Evolutionary conservation across 2,329 filamentous ascomycete species (phyloP).

Genomic region (Aureobasidium melanogenum): DNA sequence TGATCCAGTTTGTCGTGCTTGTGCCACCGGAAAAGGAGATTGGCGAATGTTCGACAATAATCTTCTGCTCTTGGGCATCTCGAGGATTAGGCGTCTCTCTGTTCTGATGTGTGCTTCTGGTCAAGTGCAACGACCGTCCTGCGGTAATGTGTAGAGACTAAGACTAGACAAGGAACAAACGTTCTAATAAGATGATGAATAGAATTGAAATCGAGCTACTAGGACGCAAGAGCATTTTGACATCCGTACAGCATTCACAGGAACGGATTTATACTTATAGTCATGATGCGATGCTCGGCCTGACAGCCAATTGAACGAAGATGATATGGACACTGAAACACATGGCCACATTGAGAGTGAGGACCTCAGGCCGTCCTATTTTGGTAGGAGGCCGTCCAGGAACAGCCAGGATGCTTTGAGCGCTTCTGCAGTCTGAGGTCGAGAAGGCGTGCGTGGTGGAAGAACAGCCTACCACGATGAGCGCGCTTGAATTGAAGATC

Average conservation of each 20-base stretch:
- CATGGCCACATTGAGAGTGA: neutral
- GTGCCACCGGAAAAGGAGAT: conserved; percentile 20
- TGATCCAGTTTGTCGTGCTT: conserved; percentile 25
- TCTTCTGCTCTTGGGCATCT: conserved; percentile 38
- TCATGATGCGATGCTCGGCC: conserved; percentile 8
- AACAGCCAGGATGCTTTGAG: neutral
- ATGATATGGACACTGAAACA: conserved; percentile 2
- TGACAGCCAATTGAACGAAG: conserved; percentile 7
- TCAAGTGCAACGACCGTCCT: neutral
- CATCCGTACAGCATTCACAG: neutral
- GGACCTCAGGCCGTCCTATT: neutral
- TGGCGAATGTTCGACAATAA: conserved; percentile 16
- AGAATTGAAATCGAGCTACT: neutral
- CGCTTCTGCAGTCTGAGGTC: neutral
- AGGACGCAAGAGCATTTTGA: neutral
- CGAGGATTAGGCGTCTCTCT: neutral
- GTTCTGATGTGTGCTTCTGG: neutral
- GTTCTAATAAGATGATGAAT: conserved; percentile 11
- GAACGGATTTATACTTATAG: neutral
- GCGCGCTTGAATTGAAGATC: conserved; percentile 17
- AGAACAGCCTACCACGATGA: conserved; percentile 13
- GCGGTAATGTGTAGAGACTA: conserved; percentile 13
- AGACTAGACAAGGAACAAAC: conserved; percentile 14
- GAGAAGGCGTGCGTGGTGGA: neutral
- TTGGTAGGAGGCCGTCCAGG: neutral